Conservation (phyloP, 1,139 yeast genomes). For the Blastobotrys aristatus region DNA sequence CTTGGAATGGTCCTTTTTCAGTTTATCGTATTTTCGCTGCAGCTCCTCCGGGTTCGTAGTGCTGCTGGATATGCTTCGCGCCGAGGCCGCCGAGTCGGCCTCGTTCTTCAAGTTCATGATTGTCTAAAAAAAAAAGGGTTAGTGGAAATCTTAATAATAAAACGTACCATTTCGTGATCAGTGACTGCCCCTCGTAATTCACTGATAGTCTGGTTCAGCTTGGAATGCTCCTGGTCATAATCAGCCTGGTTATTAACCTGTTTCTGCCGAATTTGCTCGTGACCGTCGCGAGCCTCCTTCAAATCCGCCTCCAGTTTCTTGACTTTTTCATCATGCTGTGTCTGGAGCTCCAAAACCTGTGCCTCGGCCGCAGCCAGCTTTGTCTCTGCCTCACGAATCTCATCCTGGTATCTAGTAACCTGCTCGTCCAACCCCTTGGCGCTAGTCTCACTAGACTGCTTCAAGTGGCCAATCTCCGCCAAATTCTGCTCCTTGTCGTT, state of each 20-base stretch:
- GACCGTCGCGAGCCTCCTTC: slow-evolving; percentile 8
- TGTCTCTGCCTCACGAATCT: slow-evolving; percentile 11
- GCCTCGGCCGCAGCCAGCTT: slow-evolving; percentile 16
- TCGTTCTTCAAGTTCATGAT: slow-evolving; percentile 14
- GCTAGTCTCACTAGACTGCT: not conserved
- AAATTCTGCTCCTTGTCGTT: slow-evolving; percentile 18
- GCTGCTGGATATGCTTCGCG: slow-evolving; percentile 5
- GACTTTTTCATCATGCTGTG: slow-evolving; percentile 5
- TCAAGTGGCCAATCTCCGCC: slow-evolving; percentile 11
- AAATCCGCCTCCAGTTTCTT: slow-evolving; percentile 7
- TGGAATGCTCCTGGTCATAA: not conserved
- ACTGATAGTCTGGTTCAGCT: slow-evolving; percentile 4
- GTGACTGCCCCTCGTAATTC: slow-evolving; percentile 6
- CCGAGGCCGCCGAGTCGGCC: slow-evolving; percentile 5
- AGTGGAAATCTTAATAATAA: not conserved
- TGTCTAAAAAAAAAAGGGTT: slow-evolving; percentile 15
- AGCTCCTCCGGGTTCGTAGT: slow-evolving; percentile 8
- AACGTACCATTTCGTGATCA: slow-evolving; percentile 11
- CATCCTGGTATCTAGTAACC: slow-evolving; percentile 12
- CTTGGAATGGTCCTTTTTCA: slow-evolving; percentile 22
- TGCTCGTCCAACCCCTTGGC: slow-evolving; percentile 5
- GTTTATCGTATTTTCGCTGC: slow-evolving; percentile 20
- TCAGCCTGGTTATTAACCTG: slow-evolving; percentile 9
- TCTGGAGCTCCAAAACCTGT: slow-evolving; percentile 16
- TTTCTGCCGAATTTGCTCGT: slow-evolving; percentile 16